Conservation (phyloP, 2,329 filamentous ascomycete species). For the Aspergillus unguis region DNA sequence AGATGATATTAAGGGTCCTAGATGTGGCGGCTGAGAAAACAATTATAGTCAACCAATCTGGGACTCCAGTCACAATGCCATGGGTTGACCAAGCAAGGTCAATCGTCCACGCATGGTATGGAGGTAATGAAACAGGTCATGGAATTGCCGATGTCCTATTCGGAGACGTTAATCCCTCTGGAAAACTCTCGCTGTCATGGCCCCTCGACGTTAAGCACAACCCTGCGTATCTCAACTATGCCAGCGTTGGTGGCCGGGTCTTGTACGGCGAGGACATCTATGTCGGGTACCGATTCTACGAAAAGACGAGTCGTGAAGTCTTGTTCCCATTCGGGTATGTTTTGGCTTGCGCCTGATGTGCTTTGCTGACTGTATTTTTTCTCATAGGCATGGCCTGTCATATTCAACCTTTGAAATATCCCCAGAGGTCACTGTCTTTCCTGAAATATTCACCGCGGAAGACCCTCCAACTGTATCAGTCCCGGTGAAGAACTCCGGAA, state of each 20-base stretch:
- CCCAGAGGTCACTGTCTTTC: slow-evolving; percentile 49
- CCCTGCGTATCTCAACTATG: slow-evolving; percentile 70
- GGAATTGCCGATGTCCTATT: slow-evolving; percentile 74
- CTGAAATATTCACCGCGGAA: slow-evolving; percentile 32
- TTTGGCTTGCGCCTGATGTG: neutral
- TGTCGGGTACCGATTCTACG: slow-evolving; percentile 75
- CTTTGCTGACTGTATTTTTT: neutral
- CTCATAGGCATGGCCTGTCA: slow-evolving; percentile 55
- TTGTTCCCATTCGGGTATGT: slow-evolving; percentile 65
- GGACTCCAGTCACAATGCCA: slow-evolving; percentile 59
- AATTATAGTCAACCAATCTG: slow-evolving; percentile 70
- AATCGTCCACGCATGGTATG: slow-evolving; percentile 74
- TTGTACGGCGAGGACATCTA: slow-evolving; percentile 77
- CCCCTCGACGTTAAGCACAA: slow-evolving; percentile 64
- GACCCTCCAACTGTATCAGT: slow-evolving; percentile 46
- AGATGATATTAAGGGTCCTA: slow-evolving; percentile 59
- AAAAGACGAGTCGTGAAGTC: slow-evolving; percentile 60
- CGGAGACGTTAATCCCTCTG: slow-evolving; percentile 67
- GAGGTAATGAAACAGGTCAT: slow-evolving; percentile 77
- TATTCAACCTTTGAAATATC: slow-evolving; percentile 64
- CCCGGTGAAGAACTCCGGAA: slow-evolving; percentile 50
- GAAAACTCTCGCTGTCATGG: slow-evolving; percentile 70
- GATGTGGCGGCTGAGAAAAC: slow-evolving; percentile 62
- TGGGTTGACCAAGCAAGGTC: slow-evolving; percentile 46
- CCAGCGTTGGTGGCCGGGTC: slow-evolving; percentile 64